A percentile compares a stretch with the other conserved stretches of the same genome.
phyloP scores from a whole-genome alignment of 2,329 filamentous ascomycete species.

The Fusarium dlaminii region DNA sequence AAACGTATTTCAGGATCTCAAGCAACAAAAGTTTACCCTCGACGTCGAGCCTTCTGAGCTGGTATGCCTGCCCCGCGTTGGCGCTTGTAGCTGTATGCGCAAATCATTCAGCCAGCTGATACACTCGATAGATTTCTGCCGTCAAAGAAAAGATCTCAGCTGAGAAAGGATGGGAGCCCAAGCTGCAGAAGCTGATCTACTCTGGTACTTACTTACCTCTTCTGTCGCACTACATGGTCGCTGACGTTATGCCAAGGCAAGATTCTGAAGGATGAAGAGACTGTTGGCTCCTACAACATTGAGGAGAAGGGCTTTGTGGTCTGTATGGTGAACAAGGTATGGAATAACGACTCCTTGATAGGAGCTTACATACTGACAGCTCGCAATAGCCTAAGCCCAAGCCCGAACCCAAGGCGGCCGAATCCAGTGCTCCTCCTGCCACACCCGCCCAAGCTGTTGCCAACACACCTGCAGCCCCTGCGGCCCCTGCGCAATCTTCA shows the following conservation, averaged over 20 bases:
- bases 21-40: conserved; percentile 98
- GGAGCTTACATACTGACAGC: conserved; percentile 16
- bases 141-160: conserved; percentile 92
- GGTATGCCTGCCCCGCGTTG: conserved; percentile 66
- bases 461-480: conserved; percentile 68
- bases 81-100: conserved; percentile 30
- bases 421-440: conserved; percentile 67
- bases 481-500: conserved; percentile 50
- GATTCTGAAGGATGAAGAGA: conserved; percentile 97
- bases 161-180: conserved; percentile 94
- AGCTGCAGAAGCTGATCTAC: conserved; percentile 96
- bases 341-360: conserved; percentile 19
- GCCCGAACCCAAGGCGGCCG: conserved; percentile 63
- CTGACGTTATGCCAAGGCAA: conserved; percentile 72
- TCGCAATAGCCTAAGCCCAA: conserved; percentile 68
- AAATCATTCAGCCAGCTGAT: conserved; percentile 20
- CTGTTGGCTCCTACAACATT: conserved; percentile 95
- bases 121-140: conserved; percentile 73
- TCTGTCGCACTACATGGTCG: conserved; percentile 17
- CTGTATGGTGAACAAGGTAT: conserved; percentile 97
- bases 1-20: conserved; percentile 78
- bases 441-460: conserved; percentile 65
- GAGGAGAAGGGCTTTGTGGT: conserved; percentile 99
- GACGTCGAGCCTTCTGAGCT: conserved; percentile 93
- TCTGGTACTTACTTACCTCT: conserved; percentile 70